Base-by-base conservation (phyloP, 352 stramenopile genomes). In the Globisporangium okanoganense region DNA sequence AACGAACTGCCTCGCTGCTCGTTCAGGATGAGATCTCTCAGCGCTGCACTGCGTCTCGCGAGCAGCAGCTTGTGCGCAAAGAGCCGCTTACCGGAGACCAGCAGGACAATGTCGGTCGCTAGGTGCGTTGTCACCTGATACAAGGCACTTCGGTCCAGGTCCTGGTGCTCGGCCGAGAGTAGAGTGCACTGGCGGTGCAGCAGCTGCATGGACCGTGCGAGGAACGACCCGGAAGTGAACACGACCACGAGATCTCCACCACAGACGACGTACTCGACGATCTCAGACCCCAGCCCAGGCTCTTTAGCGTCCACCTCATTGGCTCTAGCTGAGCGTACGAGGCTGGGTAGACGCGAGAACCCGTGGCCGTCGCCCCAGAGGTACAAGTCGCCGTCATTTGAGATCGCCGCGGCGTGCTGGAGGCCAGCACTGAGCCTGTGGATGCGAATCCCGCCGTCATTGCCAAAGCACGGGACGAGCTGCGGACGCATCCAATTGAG, bases 361-460 rank as follows among this genome's bases (percentile, higher is more conserved):
- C 51, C 57, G 8, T 61, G 31, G 4, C 50, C 38, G 22, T 78
- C 70, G 5, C 79, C 79, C 96, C 96, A 99, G 35, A 95, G 80
- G 65, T 96, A 98, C 1, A 98, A 66, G 67, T 97, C 87, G 12
- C 95, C 95, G 22, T 76, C 73, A 3, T 73, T 67, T 12, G 91
- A 97, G 22, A 98, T 70, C 5, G 87, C 94, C 0, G 88, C 83
- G 5, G 84, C 90, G 65, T 98, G 95, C 47, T 82, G 85, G 38
- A 77, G 62, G 2, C 96, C 96, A 41, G 94, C 94, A 38, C 78
- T 90, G 48, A 98, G 78, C 22, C 57, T 67, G 22, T 44, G 56
- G 40, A 91, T 85, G 5, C 56, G 43, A 8, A 71, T 61, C 25
- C 74, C 79, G 8, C 61, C 55, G 0, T n/a, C 18, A 54, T 52